Percentiles rank a stretch among this genome's conserved stretches.
These are phyloP conservation scores for Didymella keratinophila DNA, from an alignment of 2,329 filamentous ascomycete species.

Conservation along the genomic window DNA sequence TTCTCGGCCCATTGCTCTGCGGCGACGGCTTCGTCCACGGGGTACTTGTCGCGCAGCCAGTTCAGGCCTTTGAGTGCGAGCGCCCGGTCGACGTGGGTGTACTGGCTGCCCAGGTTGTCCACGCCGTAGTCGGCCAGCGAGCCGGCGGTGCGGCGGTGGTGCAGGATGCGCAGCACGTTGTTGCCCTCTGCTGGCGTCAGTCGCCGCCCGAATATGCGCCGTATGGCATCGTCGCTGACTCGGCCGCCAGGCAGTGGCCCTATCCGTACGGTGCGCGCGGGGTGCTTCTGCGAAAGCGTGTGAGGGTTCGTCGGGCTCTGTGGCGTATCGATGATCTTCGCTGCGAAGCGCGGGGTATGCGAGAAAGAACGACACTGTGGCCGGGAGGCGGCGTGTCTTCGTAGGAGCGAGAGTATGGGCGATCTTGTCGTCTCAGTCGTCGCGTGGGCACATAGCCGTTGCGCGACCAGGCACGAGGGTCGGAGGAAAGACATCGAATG, in stretches of 20 bases:
- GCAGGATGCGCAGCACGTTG: conserved; percentile 49
- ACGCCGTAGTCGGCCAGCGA: conserved; percentile 52
- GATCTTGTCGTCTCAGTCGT: conserved; percentile 22
- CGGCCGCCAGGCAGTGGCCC: conserved; percentile 42
- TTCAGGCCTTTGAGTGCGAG: conserved; percentile 44
- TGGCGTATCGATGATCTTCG: conserved; percentile 38
- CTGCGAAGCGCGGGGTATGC: conserved; percentile 32
- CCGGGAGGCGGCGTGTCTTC: conserved; percentile 13
- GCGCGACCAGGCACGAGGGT: conserved; percentile 38
- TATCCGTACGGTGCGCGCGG: conserved; percentile 44
- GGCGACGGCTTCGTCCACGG: conserved; percentile 52
- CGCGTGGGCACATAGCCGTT: conserved; percentile 38
- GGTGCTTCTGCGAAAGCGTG: conserved; percentile 21
- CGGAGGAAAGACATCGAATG: conserved; percentile 42
- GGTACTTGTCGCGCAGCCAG: conserved; percentile 47
- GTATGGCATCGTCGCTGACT: conserved; percentile 36
- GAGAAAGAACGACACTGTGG: conserved; percentile 38
- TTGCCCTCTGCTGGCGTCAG: conserved; percentile 45
- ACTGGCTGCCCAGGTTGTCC: conserved; percentile 42
- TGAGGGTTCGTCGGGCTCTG: conserved; percentile 29
- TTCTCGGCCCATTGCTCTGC: conserved; percentile 51
- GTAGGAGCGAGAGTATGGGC: conserved; percentile 34
- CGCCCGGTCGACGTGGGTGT: conserved; percentile 36
- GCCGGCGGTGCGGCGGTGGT: conserved; percentile 51
- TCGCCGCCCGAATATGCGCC: conserved; percentile 43